Evolutionary conservation across 2,329 filamentous ascomycete genomes (phyloP).

Genomic region (Colletotrichum brevisporum): DNA sequence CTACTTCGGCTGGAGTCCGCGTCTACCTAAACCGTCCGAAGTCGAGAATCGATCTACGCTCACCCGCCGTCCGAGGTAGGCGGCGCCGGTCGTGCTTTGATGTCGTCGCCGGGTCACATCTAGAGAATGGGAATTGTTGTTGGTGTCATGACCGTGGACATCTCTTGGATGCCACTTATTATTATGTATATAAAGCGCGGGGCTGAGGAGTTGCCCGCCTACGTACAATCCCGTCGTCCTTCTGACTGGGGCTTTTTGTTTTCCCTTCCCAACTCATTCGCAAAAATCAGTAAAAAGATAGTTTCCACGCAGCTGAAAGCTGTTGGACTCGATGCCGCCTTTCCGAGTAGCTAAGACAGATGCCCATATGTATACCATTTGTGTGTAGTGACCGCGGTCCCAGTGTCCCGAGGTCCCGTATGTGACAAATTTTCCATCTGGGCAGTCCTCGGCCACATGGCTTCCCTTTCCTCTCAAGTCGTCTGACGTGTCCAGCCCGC

Average conservation of each 20-base stretch:
- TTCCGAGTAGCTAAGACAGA: conserved; percentile 28
- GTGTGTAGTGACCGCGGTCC: conserved; percentile 2
- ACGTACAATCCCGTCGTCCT: conserved; percentile 15
- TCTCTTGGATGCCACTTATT: conserved; percentile 33
- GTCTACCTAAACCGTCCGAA: conserved; percentile 17
- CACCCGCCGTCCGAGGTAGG: background rate
- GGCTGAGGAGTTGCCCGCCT: conserved; percentile 19
- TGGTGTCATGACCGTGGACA: conserved; percentile 26
- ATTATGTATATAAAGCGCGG: conserved; percentile 35
- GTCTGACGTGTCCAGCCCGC: conserved; percentile 41
- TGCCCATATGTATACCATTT: conserved; percentile 38
- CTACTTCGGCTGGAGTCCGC: background rate
- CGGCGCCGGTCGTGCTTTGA: background rate
- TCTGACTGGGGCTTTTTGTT: conserved; percentile 18
- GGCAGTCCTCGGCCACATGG: conserved; percentile 32
- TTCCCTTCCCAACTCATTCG: conserved; percentile 24
- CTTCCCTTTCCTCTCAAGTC: conserved; percentile 25
- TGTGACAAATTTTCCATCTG: conserved; percentile 38
- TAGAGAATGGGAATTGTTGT: background rate
- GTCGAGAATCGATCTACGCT: background rate
- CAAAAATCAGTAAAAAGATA: conserved; percentile 19
- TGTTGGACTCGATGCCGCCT: conserved; percentile 25
- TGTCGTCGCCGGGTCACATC: no score
- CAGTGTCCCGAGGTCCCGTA: conserved; percentile 9
- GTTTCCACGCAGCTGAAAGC: conserved; percentile 27